Evolutionary conservation across 1,284 basidiomycete species (phyloP).

Genomic region (Trichosporon ovoides): DNA sequence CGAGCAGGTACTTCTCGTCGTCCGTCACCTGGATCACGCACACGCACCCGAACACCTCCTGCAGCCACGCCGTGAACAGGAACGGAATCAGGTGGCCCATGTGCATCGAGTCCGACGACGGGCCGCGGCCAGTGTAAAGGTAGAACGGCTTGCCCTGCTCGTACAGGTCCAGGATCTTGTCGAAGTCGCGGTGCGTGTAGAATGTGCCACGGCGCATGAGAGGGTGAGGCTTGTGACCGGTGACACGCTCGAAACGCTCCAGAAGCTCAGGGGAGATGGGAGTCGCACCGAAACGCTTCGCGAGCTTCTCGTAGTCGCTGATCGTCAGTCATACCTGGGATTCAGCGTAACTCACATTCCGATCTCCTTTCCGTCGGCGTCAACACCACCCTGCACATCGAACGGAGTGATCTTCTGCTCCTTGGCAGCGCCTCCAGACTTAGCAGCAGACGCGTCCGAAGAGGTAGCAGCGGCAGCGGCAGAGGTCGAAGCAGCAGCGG

Average conservation of each 20-base stretch:
- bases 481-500: too few species aligned
- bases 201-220: slow-evolving; percentile 89
- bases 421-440: slow-evolving; percentile 18
- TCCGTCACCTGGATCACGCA: slow-evolving; percentile 95
- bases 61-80: slow-evolving; percentile 97
- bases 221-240: slow-evolving; percentile 85
- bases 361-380: slow-evolving; percentile 78
- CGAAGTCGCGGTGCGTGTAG: slow-evolving; percentile 95
- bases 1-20: slow-evolving; percentile 99
- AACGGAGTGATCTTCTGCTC: slow-evolving; percentile 95
- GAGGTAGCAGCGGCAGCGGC: slow-evolving; percentile 2
- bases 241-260: slow-evolving; percentile 84
- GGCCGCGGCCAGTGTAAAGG: slow-evolving; percentile 95
- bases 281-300: slow-evolving; percentile 89
- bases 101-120: slow-evolving; percentile 96
- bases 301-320: slow-evolving; percentile 90
- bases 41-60: slow-evolving; percentile 92
- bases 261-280: slow-evolving; percentile 71
- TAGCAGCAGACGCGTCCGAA: neutral
- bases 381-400: slow-evolving; percentile 92
- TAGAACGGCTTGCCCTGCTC: slow-evolving; percentile 98
- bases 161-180: slow-evolving; percentile 88
- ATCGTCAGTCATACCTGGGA: slow-evolving; percentile 9
- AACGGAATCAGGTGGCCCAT: slow-evolving; percentile 97
- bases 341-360: slow-evolving; percentile 56